phyloP scores from a whole-genome alignment of 805 yeast species.

The Ogataea allantospora region DNA sequence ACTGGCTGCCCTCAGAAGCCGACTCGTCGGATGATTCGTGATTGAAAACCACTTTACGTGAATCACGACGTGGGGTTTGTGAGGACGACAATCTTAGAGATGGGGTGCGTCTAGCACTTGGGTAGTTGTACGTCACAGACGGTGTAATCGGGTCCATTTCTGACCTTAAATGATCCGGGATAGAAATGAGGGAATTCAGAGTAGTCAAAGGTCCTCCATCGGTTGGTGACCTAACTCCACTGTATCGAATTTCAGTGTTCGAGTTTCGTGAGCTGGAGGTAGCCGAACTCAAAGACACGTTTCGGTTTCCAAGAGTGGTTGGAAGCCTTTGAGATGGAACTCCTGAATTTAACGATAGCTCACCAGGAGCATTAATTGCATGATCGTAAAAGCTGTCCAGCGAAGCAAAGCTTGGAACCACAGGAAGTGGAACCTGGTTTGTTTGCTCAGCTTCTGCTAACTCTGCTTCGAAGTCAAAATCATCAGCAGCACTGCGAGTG shows the following conservation, averaged over 20 bases:
- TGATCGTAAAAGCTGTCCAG: slow-evolving; percentile 60
- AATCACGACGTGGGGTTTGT: slow-evolving; percentile 12
- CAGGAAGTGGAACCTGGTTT: slow-evolving; percentile 40
- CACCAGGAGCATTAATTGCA: slow-evolving; percentile 11
- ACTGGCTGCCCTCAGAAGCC: slow-evolving; percentile 1
- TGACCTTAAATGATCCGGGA: slow-evolving; percentile 24
- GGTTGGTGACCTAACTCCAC: background rate
- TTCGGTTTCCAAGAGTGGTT: slow-evolving; percentile 5
- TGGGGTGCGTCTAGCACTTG: slow-evolving; percentile 2
- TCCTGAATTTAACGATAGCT: slow-evolving; percentile 6
- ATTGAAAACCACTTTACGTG: slow-evolving; percentile 17
- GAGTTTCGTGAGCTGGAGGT: slow-evolving; percentile 6
- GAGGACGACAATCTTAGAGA: background rate
- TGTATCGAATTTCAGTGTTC: background rate
- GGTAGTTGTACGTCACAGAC: slow-evolving; percentile 17
- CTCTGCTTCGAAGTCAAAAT: slow-evolving; percentile 25
- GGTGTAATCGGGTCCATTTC: slow-evolving; percentile 26
- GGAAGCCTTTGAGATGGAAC: slow-evolving; percentile 15
- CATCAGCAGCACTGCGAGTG: background rate
- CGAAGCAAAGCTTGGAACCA: slow-evolving; percentile 76
- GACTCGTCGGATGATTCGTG: slow-evolving; percentile 16
- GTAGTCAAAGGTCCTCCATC: slow-evolving; percentile 14
- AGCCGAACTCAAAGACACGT: slow-evolving; percentile 7
- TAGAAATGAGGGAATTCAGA: slow-evolving; percentile 26
- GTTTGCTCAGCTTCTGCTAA: slow-evolving; percentile 11